Percentiles rank a stretch among this genome's conserved stretches.
Conservation (phyloP, 2,329 filamentous ascomycete genomes). For the Sarocladiaceae sp. region DNA sequence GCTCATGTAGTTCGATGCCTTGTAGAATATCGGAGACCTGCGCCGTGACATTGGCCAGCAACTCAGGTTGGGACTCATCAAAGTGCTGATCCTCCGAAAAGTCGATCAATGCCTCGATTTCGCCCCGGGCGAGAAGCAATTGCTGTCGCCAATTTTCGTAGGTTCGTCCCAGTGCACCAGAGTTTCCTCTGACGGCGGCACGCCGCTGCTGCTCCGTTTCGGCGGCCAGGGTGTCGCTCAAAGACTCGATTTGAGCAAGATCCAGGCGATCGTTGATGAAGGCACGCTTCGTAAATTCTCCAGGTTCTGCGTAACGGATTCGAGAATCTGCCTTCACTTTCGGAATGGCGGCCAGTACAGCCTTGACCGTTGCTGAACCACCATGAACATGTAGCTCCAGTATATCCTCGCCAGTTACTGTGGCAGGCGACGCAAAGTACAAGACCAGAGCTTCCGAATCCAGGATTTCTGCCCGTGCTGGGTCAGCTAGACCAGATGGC, state of each 20-base stretch:
- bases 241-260: slow-evolving; percentile 73
- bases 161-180: slow-evolving; percentile 62
- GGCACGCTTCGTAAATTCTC: slow-evolving; percentile 90
- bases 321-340: slow-evolving; percentile 31
- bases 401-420: slow-evolving; percentile 88
- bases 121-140: slow-evolving; percentile 76
- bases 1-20: slow-evolving; percentile 65
- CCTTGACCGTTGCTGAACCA: slow-evolving; percentile 81
- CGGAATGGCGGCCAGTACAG: slow-evolving; percentile 75
- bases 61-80: slow-evolving; percentile 73
- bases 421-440: slow-evolving; percentile 75
- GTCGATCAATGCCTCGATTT: slow-evolving; percentile 93
- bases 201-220: slow-evolving; percentile 92
- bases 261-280: slow-evolving; percentile 85
- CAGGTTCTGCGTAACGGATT: slow-evolving; percentile 87
- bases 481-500: slow-evolving; percentile 21
- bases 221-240: slow-evolving; percentile 59
- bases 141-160: slow-evolving; percentile 81
- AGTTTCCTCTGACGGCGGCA: slow-evolving; percentile 75
- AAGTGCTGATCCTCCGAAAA: slow-evolving; percentile 98
- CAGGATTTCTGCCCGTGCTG: slow-evolving; percentile 46
- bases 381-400: slow-evolving; percentile 95
- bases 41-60: slow-evolving; percentile 64
- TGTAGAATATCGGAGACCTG: slow-evolving; percentile 59
- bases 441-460: slow-evolving; percentile 79